These are phyloP conservation scores for Pseudocercospora cruenta DNA, from an alignment of 2,329 filamentous ascomycete species.

Conservation along the genomic window DNA sequence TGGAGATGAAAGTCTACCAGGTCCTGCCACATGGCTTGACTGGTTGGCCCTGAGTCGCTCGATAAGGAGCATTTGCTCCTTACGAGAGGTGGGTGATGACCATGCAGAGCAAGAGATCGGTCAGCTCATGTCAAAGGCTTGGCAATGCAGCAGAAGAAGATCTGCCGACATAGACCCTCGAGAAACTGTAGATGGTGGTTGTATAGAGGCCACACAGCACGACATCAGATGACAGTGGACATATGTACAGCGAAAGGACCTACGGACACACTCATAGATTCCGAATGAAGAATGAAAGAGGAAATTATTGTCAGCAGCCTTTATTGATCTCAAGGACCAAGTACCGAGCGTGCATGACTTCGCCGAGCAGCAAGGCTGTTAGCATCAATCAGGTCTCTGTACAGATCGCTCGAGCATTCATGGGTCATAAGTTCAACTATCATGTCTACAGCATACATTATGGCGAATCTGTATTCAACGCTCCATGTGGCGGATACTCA, in stretches of 20 bases:
- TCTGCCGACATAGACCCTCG: neutral
- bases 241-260: neutral
- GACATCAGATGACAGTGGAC: neutral
- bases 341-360: neutral
- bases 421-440: neutral
- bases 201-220: neutral
- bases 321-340: neutral
- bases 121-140: neutral
- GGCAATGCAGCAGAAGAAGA: neutral
- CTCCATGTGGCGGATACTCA: conserved; percentile 27
- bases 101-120: neutral
- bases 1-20: neutral
- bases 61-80: neutral
- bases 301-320: neutral
- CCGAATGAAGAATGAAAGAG: neutral
- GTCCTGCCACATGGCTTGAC: neutral
- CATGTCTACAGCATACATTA: neutral
- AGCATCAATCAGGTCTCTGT: too few relatives aligned
- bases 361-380: too few relatives aligned
- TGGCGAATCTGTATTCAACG: conserved; percentile 29
- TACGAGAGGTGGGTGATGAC: neutral
- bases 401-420: too few relatives aligned
- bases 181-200: neutral
- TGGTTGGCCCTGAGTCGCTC: neutral
- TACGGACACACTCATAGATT: neutral